Evolutionary conservation across 345 rosid species (phyloP), one percentile per base, ranked within the genome.

Genomic region (Citrus trifoliata): DNA sequence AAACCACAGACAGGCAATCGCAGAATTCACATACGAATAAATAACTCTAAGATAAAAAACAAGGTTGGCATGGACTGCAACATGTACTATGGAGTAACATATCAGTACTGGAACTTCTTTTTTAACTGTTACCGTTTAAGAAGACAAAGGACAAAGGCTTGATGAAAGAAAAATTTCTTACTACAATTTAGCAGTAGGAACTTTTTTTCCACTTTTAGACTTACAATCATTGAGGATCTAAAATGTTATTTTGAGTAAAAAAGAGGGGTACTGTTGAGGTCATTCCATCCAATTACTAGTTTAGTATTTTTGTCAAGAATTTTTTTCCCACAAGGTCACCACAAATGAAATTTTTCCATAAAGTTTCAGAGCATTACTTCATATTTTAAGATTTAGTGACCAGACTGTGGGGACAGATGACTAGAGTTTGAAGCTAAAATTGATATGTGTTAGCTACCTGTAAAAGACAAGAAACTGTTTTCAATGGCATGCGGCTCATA

Each of bases 401-500:
- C 14, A 28, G 58, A 19, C 33, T 55, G 25, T 59, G 56, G 33
- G 70, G 22, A 66, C 35, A 80, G 59, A 80, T n/a, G 38, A 40
- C 66, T 58, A 6, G 68, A 77, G 18, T 62, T 53, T 66, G 33
- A 67, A 27, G n/a, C 30, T 38, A 62, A 53, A 53, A 53, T 53
- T 2, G 18, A 56, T 53, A 48, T 32, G 58, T 74, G 61, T 58
- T 35, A 40, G 14, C n/a, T 21, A 90, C 95, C 95, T 82, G 86
- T 87, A 80, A 92, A 89, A 72, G 90, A 81, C 65, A 89, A 68
- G 55, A 89, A 88, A 78, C 87, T 88, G 86, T 82, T 92, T 76
- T 91, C 99, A 27, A 86, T 74, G 73, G 82, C 74, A 86, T 89
- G 90, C 46, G 91, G 90, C 78, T 95, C 98, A 32, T 93, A 82